These are phyloP conservation scores for Syzygium jambos DNA, from an alignment of 345 rosid species.

Conservation along the genomic window DNA sequence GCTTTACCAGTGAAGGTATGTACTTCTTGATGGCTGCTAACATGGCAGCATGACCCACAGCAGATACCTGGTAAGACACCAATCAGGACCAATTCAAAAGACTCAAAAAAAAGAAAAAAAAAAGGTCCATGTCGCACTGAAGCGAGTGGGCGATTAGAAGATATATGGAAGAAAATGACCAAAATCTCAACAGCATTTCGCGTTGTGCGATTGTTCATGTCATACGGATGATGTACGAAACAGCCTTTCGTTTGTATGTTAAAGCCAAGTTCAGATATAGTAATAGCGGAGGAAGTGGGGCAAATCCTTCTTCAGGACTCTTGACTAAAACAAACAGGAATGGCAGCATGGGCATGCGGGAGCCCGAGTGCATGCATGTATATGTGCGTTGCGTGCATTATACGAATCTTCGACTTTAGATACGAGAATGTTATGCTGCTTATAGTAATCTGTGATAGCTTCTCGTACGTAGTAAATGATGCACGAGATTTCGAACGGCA, in stretches of 20 bases:
- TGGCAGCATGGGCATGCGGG: neutral
- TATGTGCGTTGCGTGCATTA: neutral
- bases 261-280: neutral
- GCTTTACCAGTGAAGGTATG: slow-evolving; percentile 45
- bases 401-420: neutral
- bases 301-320: neutral
- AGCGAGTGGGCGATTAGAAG: neutral
- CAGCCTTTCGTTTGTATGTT: neutral
- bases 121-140: neutral
- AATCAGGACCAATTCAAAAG: neutral
- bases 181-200: neutral
- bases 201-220: neutral
- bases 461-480: neutral
- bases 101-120: neutral
- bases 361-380: neutral
- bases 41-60: slow-evolving; percentile 58
- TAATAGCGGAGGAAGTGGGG: neutral
- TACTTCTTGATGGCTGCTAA: slow-evolving; percentile 47
- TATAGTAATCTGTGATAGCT: neutral
- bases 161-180: neutral
- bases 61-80: slow-evolving; percentile 30
- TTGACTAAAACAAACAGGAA: neutral
- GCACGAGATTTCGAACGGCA: neutral
- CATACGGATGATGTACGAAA: neutral
- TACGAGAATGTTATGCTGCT: neutral